Evolutionary conservation across 2,329 filamentous ascomycete species (phyloP), one percentile per base, ranked within the genome.

Genomic region (Aureobasidium subglaciale): DNA sequence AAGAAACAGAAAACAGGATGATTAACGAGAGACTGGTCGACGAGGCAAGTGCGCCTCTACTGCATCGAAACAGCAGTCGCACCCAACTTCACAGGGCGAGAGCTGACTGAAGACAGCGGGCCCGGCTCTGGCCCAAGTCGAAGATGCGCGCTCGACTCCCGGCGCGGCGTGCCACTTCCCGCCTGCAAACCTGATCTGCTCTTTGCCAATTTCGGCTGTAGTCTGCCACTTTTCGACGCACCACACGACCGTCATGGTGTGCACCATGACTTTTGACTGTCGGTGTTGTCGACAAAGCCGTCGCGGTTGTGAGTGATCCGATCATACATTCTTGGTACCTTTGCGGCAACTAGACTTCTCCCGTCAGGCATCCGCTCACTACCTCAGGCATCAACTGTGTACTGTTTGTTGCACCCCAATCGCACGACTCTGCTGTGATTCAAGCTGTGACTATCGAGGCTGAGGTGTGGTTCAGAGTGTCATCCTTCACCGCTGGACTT

Each of bases 21-120:
- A 32, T 27, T 27, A 38, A 40, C 34, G 6, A 41, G 16, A 41
- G 48, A 52, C 48, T 30, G 48, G 24, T 35, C 37, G 48, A 15
- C 32, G 30, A 52, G 48, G 48, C 48, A 52, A 32, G 22, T 11
- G 5, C 48, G 48, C 35, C 35, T 52, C 35, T 40, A 18, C 48
- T 40, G 27, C 27, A 10, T 16, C 18, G 8, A 32, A 52, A 52
- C 48, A 52, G 48, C 48, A 52, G 48, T 50, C 24, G 46, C 46
- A 38, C 32, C n/a, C 37, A 40, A 49, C 27, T 37, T n/a, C n/a
- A n/a, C 45, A 20, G 30, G 30, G 22, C 24, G 43, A 27, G 25
- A 25, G 46, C 46, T 50, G 46, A 50, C 32, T 22, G 32, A 38
- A 50, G 46, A 38, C 45, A 35, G 5, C 46, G 46, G 46, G 43